Base-by-base conservation (phyloP, 768 basidiomycete genomes). In the Suillus tomentosus region DNA sequence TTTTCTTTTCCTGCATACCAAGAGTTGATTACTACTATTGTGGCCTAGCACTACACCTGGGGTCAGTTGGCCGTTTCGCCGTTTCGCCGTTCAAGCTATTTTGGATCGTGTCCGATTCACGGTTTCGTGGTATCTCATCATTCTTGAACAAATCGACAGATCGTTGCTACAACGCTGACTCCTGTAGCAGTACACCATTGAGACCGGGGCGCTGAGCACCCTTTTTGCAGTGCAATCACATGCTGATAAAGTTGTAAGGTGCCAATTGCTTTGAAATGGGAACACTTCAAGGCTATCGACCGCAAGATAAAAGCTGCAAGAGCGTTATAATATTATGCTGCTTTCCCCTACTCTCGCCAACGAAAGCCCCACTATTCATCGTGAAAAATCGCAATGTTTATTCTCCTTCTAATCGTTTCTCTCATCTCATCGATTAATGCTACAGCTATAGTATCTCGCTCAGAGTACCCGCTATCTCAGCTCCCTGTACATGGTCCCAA, bases 371-470 rank as follows among this genome's bases (percentile, higher is more conserved):
- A 8, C n/a, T 1, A 36, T 19, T 11, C 13, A 55, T 55, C 36
- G n/a, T n/a, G 3, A 71, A 47, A 10, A 15, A 50, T 50, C 14
- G 3, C 22, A 22, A 50, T 73, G 72, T 31, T 60, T 60, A 45
- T 43, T 60, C 36, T 37, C 37, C n/a, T 67, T 15, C 27, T 63
- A 39, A 56, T 53, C 2, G 10, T 67, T 15, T 66, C 69, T 3
- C 19, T 64, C 45, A 31, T 66, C 19, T 57, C 64, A 3, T 48
- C 61, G 17, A n/a, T 53, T 17, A 24, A 67, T 58, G 72, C 70
- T 31, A 68, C 64, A 22, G 56, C 63, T 13, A 63, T 73, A 15
- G 62, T 71, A 48, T 65, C 64, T n/a, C 71, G 65, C 64, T 64
- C 65, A 11, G 34, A 48, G 27, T n/a, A 10, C n/a, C 67, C 71